Conservation (phyloP, 192 early-diverging fungal genomes). For the Gaertneriomyces semiglobifer region DNA sequence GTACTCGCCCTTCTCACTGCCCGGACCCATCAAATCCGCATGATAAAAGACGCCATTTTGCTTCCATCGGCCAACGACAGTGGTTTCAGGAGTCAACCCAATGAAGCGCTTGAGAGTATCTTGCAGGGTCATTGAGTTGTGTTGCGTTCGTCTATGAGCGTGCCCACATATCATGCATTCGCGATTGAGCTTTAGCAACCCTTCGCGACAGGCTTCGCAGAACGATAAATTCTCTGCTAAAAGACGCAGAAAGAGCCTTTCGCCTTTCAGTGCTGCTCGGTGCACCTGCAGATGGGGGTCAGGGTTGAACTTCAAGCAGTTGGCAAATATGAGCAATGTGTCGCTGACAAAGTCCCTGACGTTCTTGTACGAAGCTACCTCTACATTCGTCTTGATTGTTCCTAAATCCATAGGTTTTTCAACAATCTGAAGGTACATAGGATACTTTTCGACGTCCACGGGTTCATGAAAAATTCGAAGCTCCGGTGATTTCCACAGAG, state of each 20-base stretch:
- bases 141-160: neutral
- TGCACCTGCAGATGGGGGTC: neutral
- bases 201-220: slow-evolving; percentile 6
- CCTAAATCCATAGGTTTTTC: slow-evolving; percentile 26
- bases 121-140: neutral
- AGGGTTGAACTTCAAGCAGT: slow-evolving; percentile 13
- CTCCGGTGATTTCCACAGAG: too few species aligned
- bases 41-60: slow-evolving; percentile 9
- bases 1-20: neutral
- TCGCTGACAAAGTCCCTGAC: slow-evolving; percentile 14
- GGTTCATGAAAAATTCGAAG: slow-evolving; percentile 7
- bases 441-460: neutral
- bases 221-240: slow-evolving; percentile 1
- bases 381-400: slow-evolving; percentile 6
- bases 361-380: neutral
- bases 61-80: neutral
- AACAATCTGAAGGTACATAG: slow-evolving; percentile 14
- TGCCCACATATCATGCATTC: slow-evolving; percentile 1
- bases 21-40: neutral
- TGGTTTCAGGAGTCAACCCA: neutral
- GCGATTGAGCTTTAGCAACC: neutral
- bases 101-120: slow-evolving; percentile 4
- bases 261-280: neutral
- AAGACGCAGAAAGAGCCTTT: slow-evolving; percentile 3
- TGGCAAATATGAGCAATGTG: slow-evolving; percentile 12